phyloP scores from a whole-genome alignment of 345 rosid species.

The Populus deltoides region DNA sequence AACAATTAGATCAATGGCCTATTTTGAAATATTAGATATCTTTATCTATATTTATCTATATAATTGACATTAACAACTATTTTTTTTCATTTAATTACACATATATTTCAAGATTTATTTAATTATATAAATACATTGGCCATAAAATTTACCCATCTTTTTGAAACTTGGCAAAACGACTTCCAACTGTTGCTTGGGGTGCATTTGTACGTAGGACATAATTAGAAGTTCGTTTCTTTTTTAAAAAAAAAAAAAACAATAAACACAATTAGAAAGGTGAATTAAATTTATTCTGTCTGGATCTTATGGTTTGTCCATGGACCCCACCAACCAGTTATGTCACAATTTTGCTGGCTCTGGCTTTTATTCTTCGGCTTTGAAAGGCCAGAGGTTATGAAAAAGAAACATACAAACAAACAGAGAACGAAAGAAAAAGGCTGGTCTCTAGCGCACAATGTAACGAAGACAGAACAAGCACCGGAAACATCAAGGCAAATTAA shows the following conservation, averaged over 20 bases:
- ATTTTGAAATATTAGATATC: too few species aligned
- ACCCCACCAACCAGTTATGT: background rate
- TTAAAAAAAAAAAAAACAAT: too few species aligned
- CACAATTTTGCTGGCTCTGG: background rate
- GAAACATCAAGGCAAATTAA: conserved; percentile 24
- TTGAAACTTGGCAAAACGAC: background rate
- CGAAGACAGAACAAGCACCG: background rate
- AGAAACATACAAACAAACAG: background rate
- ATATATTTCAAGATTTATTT: too few species aligned
- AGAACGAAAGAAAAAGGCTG: background rate
- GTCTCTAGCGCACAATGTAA: background rate
- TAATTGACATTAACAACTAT: too few species aligned
- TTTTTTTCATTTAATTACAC: too few species aligned
- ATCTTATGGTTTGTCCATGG: background rate
- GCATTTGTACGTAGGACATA: background rate
- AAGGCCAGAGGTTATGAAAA: background rate
- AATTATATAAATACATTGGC: background rate
- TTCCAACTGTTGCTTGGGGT: background rate
- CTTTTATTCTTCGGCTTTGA: background rate
- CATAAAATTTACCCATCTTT: background rate
- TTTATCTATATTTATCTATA: too few species aligned
- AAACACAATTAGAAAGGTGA: too few species aligned
- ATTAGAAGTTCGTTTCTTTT: background rate
- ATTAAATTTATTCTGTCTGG: background rate
- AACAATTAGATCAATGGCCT: too few species aligned